Evolutionary conservation across 2,329 filamentous ascomycete species (phyloP).

Genomic region (Fusarium sp.): DNA sequence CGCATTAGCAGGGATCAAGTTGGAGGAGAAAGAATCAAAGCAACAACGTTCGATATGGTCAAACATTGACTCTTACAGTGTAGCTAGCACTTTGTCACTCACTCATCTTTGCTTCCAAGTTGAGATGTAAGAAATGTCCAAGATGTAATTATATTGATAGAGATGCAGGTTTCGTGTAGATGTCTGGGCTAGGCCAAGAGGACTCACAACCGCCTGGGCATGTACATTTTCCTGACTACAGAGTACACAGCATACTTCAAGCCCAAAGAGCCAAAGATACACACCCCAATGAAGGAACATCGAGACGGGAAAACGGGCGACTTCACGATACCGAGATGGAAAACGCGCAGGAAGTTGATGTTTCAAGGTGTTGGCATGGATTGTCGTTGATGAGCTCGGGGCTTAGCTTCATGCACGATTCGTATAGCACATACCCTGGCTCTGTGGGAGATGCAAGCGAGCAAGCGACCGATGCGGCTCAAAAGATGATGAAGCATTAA

Average conservation of each 20-base stretch:
- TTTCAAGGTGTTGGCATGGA: slow-evolving; percentile 7
- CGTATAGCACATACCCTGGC: slow-evolving; percentile 47
- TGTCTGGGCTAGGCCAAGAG: neutral
- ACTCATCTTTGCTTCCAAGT: neutral
- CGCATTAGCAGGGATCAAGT: slow-evolving; percentile 3
- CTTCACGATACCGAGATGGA: slow-evolving; percentile 27
- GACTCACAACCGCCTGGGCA: neutral
- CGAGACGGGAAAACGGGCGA: slow-evolving; percentile 10
- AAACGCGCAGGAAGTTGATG: slow-evolving; percentile 19
- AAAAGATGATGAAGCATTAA: slow-evolving; percentile 31
- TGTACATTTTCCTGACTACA: neutral
- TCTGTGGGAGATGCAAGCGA: slow-evolving; percentile 21
- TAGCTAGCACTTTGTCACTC: slow-evolving; percentile 9
- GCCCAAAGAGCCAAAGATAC: neutral
- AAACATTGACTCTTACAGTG: slow-evolving; percentile 20
- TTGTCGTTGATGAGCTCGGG: slow-evolving; percentile 29
- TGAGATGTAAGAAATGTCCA: neutral
- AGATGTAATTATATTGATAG: neutral
- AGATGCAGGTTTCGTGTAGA: slow-evolving; percentile 36
- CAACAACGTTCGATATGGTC: neutral
- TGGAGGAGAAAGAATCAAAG: slow-evolving; percentile 31
- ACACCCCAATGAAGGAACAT: slow-evolving; percentile 1
- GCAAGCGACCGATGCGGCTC: slow-evolving; percentile 41
- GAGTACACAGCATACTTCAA: neutral
- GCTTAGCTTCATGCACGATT: slow-evolving; percentile 49